These are phyloP conservation scores for Cladophialophora chaetospira DNA, from an alignment of 2,329 filamentous ascomycete species.

Conservation along the genomic window DNA sequence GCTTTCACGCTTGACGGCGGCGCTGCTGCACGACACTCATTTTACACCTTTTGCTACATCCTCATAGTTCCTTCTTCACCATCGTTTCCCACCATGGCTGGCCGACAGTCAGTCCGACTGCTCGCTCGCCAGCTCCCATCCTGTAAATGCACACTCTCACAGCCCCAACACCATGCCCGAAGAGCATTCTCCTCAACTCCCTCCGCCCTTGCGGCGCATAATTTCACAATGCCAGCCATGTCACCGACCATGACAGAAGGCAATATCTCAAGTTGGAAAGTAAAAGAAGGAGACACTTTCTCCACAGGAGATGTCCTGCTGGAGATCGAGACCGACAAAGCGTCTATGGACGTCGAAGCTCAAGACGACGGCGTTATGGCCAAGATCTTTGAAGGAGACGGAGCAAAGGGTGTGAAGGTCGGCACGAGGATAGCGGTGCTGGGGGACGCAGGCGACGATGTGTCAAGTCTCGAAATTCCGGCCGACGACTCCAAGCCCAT, in stretches of 20 bases:
- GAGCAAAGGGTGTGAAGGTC: conserved; percentile 75
- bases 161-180: conserved; percentile 23
- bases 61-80: background rate
- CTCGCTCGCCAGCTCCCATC: conserved; percentile 30
- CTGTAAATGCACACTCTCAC: conserved; percentile 19
- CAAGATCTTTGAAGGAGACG: conserved; percentile 73
- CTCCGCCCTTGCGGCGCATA: conserved; percentile 67
- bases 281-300: conserved; percentile 83
- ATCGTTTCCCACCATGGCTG: conserved; percentile 25
- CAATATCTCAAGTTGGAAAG: conserved; percentile 80
- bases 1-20: background rate
- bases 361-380: conserved; percentile 85
- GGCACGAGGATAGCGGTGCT: conserved; percentile 80
- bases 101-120: conserved; percentile 30
- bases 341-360: conserved; percentile 91
- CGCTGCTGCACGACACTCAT: background rate
- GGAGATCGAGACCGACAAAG: conserved; percentile 93
- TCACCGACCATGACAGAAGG: conserved; percentile 94
- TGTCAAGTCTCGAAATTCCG: conserved; percentile 72
- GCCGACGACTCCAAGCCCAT: conserved; percentile 56
- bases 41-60: background rate
- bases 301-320: conserved; percentile 81
- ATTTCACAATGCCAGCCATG: conserved; percentile 88
- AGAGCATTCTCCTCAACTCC: conserved; percentile 28
- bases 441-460: conserved; percentile 78